Conservation (phyloP, 2,329 filamentous ascomycete genomes). For the Sarocladium kiliense region DNA sequence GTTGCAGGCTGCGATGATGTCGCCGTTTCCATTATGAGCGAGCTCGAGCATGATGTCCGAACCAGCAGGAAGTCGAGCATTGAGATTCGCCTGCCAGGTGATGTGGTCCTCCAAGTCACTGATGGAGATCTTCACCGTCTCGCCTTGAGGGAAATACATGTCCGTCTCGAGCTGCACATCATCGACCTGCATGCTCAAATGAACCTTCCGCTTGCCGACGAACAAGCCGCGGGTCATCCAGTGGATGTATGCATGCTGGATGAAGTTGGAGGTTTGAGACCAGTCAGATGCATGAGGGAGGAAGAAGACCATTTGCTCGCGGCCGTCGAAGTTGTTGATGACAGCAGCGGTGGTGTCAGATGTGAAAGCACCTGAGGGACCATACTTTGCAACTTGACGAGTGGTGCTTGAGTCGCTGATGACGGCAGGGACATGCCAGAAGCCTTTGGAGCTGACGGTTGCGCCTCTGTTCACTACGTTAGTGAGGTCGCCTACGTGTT, state of each 20-base stretch:
- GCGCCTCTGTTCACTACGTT: conserved; percentile 24
- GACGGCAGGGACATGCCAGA: conserved; percentile 54
- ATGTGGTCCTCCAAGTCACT: conserved; percentile 41
- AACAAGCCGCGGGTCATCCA: conserved; percentile 57
- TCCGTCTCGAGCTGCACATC: conserved; percentile 54
- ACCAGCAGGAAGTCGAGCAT: conserved; percentile 42
- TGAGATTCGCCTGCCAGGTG: conserved; percentile 35
- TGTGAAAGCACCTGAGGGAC: conserved; percentile 32
- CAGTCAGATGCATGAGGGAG: conserved; percentile 41
- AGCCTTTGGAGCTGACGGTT: conserved; percentile 41
- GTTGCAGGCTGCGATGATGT: conserved; percentile 48
- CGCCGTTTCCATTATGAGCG: conserved; percentile 44
- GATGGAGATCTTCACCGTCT: conserved; percentile 42
- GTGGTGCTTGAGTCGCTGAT: conserved; percentile 49
- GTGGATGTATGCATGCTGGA: conserved; percentile 58
- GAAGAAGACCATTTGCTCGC: conserved; percentile 60
- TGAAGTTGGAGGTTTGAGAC: conserved; percentile 46
- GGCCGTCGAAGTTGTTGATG: conserved; percentile 51
- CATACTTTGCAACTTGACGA: conserved; percentile 50
- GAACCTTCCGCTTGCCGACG: conserved; percentile 48
- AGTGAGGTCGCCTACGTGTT: neutral
- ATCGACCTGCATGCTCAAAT: conserved; percentile 54
- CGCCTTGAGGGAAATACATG: conserved; percentile 42
- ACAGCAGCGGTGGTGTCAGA: conserved; percentile 46
- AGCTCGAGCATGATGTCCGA: conserved; percentile 49